Evolutionary conservation across 768 basidiomycete species (phyloP), one percentile per base, ranked within the genome.

Genomic region (Sistotremastrum niveocremeum): DNA sequence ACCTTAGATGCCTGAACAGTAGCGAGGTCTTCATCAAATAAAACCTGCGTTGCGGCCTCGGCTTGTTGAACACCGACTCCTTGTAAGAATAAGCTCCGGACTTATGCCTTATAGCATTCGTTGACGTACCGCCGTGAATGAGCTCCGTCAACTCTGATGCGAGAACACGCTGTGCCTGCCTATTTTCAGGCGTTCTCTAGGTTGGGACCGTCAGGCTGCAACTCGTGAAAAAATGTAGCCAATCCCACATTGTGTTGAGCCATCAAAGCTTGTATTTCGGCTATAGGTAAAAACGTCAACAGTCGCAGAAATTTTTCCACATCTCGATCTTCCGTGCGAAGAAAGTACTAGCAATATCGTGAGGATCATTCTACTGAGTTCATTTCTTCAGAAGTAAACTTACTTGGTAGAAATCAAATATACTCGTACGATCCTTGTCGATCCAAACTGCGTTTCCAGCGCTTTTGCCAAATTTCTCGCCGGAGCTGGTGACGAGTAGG

Each of bases 381-480:
- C 11, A 35, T 34, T 7, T 45, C 11, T 38, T 12, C 33, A 34
- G 6, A 33, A 35, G 42, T n/a, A 37, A 49, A 56, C 62, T 30
- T 47, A 84, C 94, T 69, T 99, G 95, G 57, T 97, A 98, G 56
- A 99, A 90, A 52, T 97, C 93, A 53, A 86, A 86, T 12, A 84
- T 72, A 51, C 84, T 86, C 3, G 94, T 98, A 57, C 85, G 60
- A 8, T 64, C 56, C 30, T 74, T 65, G 58, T 95, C 80, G 35
- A 99, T 66, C 86, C 94, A 97, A 1, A 99, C 65, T 2, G 94
- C 94, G 55, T 97, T 98, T 3, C 94, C 93, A 0, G 87, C 84
- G 54, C 86, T 91, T 70, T 99, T 99, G 5, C 94, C 95, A 61
- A 98, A 94, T 66, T 99, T 99, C 57, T 87, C 84, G 1, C 95